These are phyloP conservation scores for Dysphania ambrosioides DNA, from an alignment of 148 eudicot species.

Conservation along the genomic window DNA sequence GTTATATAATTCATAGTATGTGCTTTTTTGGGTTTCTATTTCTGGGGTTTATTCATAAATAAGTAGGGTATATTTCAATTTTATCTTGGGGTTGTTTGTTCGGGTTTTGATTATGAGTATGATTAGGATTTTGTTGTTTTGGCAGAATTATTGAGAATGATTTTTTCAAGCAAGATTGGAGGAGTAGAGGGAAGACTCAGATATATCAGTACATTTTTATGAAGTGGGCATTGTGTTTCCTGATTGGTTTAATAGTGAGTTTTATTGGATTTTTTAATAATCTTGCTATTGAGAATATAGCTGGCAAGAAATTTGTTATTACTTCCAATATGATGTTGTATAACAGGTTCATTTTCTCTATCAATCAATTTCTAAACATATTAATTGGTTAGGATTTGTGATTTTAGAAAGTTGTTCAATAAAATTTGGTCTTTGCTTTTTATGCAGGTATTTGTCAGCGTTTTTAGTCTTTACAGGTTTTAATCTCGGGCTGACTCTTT, in stretches of 20 bases:
- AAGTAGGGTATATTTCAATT: neutral
- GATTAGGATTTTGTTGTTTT: conserved; percentile 1
- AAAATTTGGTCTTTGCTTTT: neutral
- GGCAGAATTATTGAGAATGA: conserved; percentile 86
- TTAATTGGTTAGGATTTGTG: neutral
- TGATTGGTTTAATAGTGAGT: conserved; percentile 62
- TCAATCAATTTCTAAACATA: neutral
- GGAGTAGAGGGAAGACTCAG: conserved; percentile 52
- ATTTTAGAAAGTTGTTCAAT: neutral
- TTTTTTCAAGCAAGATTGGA: conserved; percentile 89
- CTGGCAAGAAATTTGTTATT: conserved; percentile 83
- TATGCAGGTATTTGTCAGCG: conserved; percentile 55
- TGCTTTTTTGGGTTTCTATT: neutral
- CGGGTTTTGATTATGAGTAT: neutral
- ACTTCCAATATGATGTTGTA: conserved; percentile 78
- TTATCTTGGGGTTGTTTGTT: neutral
- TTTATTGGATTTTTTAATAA: conserved; percentile 69
- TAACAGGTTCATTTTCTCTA: conserved; percentile 35
- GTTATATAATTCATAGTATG: neutral
- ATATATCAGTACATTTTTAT: conserved; percentile 64
- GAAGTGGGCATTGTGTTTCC: conserved; percentile 83
- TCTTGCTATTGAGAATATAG: conserved; percentile 75
- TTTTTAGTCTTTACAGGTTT: conserved; percentile 62
- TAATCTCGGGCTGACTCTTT: conserved; percentile 69
- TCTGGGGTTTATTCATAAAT: neutral